A percentile compares a stretch with the other conserved stretches of the same genome.
Conservation (phyloP, 2,329 filamentous ascomycete genomes). For the Xylariales sp. region DNA sequence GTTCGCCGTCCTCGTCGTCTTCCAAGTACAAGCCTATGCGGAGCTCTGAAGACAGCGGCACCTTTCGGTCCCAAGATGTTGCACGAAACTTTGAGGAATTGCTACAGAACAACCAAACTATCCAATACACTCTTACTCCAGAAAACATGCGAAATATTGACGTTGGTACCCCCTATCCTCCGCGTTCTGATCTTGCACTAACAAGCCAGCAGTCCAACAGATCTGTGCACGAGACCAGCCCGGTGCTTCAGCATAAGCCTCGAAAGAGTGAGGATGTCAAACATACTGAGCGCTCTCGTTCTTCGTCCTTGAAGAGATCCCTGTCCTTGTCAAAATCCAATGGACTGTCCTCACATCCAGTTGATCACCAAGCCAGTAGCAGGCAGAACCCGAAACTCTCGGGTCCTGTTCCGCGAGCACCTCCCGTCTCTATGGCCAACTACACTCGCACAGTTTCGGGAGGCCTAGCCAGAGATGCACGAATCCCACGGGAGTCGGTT, state of each 20-base stretch:
- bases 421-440: constrained; percentile 23
- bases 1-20: constrained; percentile 44
- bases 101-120: constrained; percentile 77
- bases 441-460: constrained; percentile 24
- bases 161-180: constrained; percentile 39
- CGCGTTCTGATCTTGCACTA: neutral
- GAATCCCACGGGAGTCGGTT: constrained; percentile 65
- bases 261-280: constrained; percentile 45
- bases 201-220: constrained; percentile 30
- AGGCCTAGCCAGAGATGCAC: constrained; percentile 64
- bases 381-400: constrained; percentile 20
- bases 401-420: constrained; percentile 25
- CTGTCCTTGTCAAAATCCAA: constrained; percentile 38
- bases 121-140: constrained; percentile 78
- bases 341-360: constrained; percentile 31
- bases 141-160: constrained; percentile 75
- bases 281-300: constrained; percentile 32
- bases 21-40: constrained; percentile 49
- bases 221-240: constrained; percentile 34
- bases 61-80: constrained; percentile 49
- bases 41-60: constrained; percentile 53
- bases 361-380: constrained; percentile 19
- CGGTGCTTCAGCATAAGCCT: constrained; percentile 34
- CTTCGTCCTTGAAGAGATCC: constrained; percentile 35
- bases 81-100: constrained; percentile 71